Conservation (phyloP, 768 basidiomycete genomes). For the Scleroderma citrinum region DNA sequence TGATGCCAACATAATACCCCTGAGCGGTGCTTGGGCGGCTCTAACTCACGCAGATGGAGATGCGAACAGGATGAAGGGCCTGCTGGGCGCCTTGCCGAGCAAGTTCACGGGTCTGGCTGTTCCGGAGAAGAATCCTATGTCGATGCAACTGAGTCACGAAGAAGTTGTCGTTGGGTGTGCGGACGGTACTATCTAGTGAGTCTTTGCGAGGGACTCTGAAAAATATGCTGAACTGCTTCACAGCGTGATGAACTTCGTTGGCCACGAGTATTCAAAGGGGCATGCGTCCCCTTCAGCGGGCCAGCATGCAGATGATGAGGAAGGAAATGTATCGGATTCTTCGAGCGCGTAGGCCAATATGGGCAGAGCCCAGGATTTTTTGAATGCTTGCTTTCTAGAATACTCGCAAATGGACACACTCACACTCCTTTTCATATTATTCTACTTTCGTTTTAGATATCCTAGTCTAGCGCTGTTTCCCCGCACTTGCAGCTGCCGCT, state of each 20-base stretch:
- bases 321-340: conserved; percentile 11
- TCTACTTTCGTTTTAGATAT: no score
- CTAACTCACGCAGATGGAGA: conserved; percentile 40
- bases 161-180: conserved; percentile 90
- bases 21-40: conserved; percentile 73
- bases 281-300: conserved; percentile 2
- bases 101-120: conserved; percentile 77
- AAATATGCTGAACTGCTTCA: neutral
- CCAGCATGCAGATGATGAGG: neutral
- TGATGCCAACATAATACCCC: conserved; percentile 57
- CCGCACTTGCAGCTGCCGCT: no score
- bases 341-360: conserved; percentile 4
- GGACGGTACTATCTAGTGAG: conserved; percentile 88
- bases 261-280: conserved; percentile 45
- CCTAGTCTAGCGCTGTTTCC: no score
- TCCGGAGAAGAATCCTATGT: conserved; percentile 93
- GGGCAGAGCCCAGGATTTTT: no score
- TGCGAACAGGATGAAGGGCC: conserved; percentile 46
- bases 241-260: conserved; percentile 60
- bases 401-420: no score
- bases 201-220: no score
- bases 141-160: conserved; percentile 86
- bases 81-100: conserved; percentile 54
- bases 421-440: no score
- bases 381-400: no score